These are phyloP conservation scores for Penicillium digitatum DNA, from an alignment of 2,329 filamentous ascomycete genomes.

Conservation along the genomic window DNA sequence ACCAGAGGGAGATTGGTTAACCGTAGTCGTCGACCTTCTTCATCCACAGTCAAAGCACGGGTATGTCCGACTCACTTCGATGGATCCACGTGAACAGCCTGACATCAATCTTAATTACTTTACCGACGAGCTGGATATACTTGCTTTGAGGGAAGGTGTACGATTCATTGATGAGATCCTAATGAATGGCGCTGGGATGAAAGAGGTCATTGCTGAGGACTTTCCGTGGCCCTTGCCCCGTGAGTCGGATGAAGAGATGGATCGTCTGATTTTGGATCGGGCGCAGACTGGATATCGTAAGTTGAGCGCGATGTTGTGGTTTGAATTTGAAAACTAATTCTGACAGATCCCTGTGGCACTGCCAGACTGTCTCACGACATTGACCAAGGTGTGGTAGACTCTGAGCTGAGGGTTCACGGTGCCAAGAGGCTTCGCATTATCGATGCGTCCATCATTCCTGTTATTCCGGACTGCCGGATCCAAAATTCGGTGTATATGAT, in stretches of 20 bases:
- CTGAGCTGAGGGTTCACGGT: conserved; percentile 49
- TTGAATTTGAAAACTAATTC: too few species aligned
- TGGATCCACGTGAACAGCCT: conserved; percentile 36
- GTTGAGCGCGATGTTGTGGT: neutral
- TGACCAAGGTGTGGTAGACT: conserved; percentile 51
- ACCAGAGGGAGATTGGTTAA: conserved; percentile 48
- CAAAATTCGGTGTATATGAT: conserved; percentile 59
- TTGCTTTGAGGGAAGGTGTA: conserved; percentile 56
- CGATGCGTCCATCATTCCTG: conserved; percentile 54
- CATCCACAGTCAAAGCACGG: conserved; percentile 44
- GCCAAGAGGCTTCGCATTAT: conserved; percentile 51
- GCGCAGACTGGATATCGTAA: conserved; percentile 46
- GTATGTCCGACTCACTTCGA: conserved; percentile 40
- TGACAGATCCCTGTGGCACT: conserved; percentile 51
- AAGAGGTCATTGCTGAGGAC: conserved; percentile 32
- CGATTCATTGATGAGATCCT: conserved; percentile 53
- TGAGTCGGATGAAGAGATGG: conserved; percentile 54
- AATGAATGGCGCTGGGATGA: conserved; percentile 53
- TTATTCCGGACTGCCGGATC: conserved; percentile 53
- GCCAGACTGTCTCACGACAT: conserved; percentile 50
- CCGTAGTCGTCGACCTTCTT: conserved; percentile 51
- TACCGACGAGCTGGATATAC: conserved; percentile 49
- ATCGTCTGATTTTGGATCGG: conserved; percentile 52
- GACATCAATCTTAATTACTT: conserved; percentile 45
- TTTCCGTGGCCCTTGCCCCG: conserved; percentile 59